Percentiles rank a stretch among this genome's conserved stretches.
These are phyloP conservation scores for Sinapis alba DNA, from an alignment of 441 rosid species.

Conservation along the genomic window DNA sequence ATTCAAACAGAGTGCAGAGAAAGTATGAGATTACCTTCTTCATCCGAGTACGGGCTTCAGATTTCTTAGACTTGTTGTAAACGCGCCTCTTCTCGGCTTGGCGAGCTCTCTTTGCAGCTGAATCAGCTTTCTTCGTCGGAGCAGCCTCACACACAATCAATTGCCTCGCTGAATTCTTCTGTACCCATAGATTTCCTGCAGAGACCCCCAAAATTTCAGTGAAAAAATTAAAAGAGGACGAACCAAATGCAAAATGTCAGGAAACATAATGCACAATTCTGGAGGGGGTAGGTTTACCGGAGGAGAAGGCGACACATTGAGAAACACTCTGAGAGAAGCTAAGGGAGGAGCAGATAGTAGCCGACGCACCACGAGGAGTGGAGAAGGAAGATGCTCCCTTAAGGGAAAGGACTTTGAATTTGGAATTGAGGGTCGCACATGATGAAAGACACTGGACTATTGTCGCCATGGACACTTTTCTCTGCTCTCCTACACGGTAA, in stretches of 20 bases:
- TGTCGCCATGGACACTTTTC: slow-evolving; percentile 43
- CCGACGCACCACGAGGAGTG: slow-evolving; percentile 32
- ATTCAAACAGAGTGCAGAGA: neutral
- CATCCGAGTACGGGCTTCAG: slow-evolving; percentile 89
- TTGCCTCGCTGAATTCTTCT: slow-evolving; percentile 45
- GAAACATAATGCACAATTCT: neutral
- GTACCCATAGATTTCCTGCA: slow-evolving; percentile 52
- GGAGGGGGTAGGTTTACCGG: slow-evolving; percentile 43
- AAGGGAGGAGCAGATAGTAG: slow-evolving; percentile 42
- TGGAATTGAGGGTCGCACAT: slow-evolving; percentile 63
- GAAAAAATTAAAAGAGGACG: neutral
- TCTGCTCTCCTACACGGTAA: neutral
- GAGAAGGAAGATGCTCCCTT: slow-evolving; percentile 36
- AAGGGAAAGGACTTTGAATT: slow-evolving; percentile 60
- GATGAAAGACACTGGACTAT: slow-evolving; percentile 53
- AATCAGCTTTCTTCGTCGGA: slow-evolving; percentile 73
- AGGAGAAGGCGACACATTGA: slow-evolving; percentile 51
- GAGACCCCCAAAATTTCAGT: slow-evolving; percentile 6
- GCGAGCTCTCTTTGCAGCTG: slow-evolving; percentile 86
- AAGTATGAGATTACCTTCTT: slow-evolving; percentile 61
- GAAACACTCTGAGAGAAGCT: slow-evolving; percentile 62
- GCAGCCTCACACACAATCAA: slow-evolving; percentile 77
- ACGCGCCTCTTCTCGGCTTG: slow-evolving; percentile 84
- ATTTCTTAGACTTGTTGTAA: slow-evolving; percentile 80
- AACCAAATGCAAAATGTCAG: neutral